Evolutionary conservation across 2,329 filamentous ascomycete species (phyloP), one percentile per base, ranked within the genome.

Genomic region (Fusarium agapanthi): DNA sequence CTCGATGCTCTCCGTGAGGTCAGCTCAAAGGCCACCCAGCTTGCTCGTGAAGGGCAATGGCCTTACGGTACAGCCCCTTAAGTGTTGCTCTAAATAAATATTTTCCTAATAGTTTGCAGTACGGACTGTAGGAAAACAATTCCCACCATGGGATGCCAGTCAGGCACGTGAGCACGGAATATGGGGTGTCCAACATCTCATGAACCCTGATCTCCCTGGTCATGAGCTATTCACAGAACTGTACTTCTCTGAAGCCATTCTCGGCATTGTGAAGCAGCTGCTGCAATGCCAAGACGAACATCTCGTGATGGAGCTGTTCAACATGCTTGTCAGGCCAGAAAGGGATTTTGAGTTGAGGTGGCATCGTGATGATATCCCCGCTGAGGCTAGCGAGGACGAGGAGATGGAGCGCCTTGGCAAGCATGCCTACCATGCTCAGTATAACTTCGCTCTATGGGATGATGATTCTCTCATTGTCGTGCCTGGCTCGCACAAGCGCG

Each of bases 131-230:
- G 93, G 93, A 60, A 97, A 97, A 82, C 94, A 97, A 82, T 97
- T 97, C 83, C 95, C 94, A 2, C 95, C 95, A 0, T 97, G 94
- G 94, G 85, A 88, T 9, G 85, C 85, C n/a, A 84, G 86, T 55
- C 83, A 86, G 3, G 85, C 86, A 53, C 83, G 86, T 3, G 81
- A 84, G 6, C 81, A 86, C 57, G 93, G 93, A 26, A 97, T 97
- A 81, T 97, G 94, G 95, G 94, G 94, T 71, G 92, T 97, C 6
- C 94, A 97, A 85, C 93, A 95, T 81, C 87, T 97, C 10, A 86
- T 97, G 77, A 91, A 95, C 80, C 94, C 94, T 0, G 84, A 86
- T 4, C 88, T 95, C 74, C 88, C 90, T 0, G 87, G 88, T 60
- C 86, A 88, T 67, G 81, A 85, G 6, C 79, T 86, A 7, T 97